Evolutionary conservation across 2,329 filamentous ascomycete genomes (phyloP).

Genomic region (Alternaria dauci): DNA sequence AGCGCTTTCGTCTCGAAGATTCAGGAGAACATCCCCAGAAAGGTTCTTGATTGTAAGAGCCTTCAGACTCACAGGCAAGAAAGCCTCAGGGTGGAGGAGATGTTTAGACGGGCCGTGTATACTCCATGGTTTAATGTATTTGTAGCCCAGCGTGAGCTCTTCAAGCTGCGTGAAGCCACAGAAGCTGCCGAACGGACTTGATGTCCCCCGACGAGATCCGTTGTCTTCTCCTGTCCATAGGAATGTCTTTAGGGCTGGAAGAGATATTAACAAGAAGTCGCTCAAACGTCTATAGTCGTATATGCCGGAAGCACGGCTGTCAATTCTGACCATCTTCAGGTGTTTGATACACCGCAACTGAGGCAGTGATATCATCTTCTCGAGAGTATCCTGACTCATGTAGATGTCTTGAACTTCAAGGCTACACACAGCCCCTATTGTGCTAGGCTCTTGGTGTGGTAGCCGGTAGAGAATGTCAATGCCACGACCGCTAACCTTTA

Average conservation of each 20-base stretch:
- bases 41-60: neutral
- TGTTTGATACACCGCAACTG: neutral
- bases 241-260: neutral
- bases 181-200: neutral
- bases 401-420: neutral
- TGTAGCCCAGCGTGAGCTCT: neutral
- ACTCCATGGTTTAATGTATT: neutral
- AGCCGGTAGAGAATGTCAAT: neutral
- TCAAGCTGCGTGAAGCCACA: neutral
- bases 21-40: neutral
- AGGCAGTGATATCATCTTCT: neutral
- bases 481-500: neutral
- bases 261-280: neutral
- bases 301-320: neutral
- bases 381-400: neutral
- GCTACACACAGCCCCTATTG: neutral
- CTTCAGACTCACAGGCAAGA: neutral
- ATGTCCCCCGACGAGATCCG: neutral
- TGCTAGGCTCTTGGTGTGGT: neutral
- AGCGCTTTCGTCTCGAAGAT: neutral
- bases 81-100: neutral
- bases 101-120: neutral
- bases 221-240: neutral
- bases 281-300: neutral
- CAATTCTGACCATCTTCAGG: neutral